These are phyloP conservation scores for Zygosaccharomyces gambellarensis DNA, from an alignment of 805 yeast species.

Conservation along the genomic window DNA sequence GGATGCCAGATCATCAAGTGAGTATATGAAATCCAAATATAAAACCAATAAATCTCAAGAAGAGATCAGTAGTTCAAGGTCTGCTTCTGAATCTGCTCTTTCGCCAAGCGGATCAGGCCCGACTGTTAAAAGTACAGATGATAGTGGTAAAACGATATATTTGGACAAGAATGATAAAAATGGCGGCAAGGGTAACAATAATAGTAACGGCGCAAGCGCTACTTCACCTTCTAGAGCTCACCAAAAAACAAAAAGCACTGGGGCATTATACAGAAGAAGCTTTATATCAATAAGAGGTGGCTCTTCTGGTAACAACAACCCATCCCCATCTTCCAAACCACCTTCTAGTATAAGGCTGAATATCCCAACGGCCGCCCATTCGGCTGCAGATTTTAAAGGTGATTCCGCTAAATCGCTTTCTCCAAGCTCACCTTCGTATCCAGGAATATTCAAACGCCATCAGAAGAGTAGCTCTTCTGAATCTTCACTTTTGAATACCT, in stretches of 20 bases:
- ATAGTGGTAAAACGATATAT: background rate
- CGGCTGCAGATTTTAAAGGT: constrained; percentile 17
- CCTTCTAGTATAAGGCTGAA: constrained; percentile 25
- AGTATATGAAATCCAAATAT: constrained; percentile 19
- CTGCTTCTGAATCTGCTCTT: constrained; percentile 31
- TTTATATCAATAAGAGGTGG: constrained; percentile 31
- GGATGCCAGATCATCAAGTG: constrained; percentile 29
- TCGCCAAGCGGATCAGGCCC: constrained; percentile 4
- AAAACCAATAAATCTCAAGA: constrained; percentile 9
- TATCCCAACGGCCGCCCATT: constrained; percentile 27
- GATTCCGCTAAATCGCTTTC: constrained; percentile 18
- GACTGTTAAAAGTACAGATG: background rate
- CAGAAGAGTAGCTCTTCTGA: constrained; percentile 60
- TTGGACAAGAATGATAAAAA: constrained; percentile 5
- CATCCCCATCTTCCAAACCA: constrained; percentile 10
- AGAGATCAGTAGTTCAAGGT: constrained; percentile 18
- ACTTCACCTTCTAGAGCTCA: constrained; percentile 17
- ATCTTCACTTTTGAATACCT: constrained; percentile 40
- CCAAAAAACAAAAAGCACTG: constrained; percentile 30
- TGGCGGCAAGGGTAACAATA: background rate
- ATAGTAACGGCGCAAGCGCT: background rate
- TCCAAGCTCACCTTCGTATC: constrained; percentile 30
- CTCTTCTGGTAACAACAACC: constrained; percentile 9
- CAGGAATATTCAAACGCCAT: constrained; percentile 57
- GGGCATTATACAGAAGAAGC: constrained; percentile 34